Percentiles rank a stretch among this genome's conserved stretches.
These are phyloP conservation scores for Coemansia sp. DNA, from an alignment of 192 early-diverging fungal species.

Conservation along the genomic window DNA sequence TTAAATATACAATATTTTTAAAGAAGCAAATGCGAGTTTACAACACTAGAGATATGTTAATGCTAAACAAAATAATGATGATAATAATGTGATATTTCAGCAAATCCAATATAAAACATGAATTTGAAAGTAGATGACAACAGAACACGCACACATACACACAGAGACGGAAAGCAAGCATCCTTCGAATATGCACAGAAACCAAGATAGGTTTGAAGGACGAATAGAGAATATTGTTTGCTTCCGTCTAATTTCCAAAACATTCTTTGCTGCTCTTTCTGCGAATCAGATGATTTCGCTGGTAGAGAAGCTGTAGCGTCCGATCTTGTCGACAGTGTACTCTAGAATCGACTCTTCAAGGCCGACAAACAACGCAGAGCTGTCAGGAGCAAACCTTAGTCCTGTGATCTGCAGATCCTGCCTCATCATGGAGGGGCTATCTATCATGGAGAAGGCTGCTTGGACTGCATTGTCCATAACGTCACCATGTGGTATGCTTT, in stretches of 20 bases:
- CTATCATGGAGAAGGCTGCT: slow-evolving; percentile 12
- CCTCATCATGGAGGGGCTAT: slow-evolving; percentile 14
- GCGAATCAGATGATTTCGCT: slow-evolving; percentile 67
- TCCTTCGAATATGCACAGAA: not conserved
- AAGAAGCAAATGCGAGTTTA: not conserved
- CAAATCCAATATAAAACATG: too few relatives aligned
- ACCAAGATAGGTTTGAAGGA: not conserved
- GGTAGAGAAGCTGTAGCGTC: slow-evolving; percentile 76
- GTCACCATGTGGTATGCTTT: not conserved
- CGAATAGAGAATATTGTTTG: not conserved
- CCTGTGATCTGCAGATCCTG: slow-evolving; percentile 83
- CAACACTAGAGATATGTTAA: not conserved
- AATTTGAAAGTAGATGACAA: too few relatives aligned
- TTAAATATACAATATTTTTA: too few relatives aligned
- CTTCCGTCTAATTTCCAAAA: too few relatives aligned
- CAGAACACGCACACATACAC: too few relatives aligned
- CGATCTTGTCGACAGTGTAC: slow-evolving; percentile 77
- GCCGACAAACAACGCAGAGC: slow-evolving; percentile 84
- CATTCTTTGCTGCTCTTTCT: not conserved
- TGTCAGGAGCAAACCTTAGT: slow-evolving; percentile 79
- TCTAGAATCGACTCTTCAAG: slow-evolving; percentile 82
- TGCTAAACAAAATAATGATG: too few relatives aligned
- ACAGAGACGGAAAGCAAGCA: not conserved
- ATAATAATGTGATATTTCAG: too few relatives aligned
- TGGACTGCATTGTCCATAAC: slow-evolving; percentile 19